Evolutionary conservation across 176 grass and related monocot genomes (phyloP).

Genomic region (Hordeum marinum): DNA sequence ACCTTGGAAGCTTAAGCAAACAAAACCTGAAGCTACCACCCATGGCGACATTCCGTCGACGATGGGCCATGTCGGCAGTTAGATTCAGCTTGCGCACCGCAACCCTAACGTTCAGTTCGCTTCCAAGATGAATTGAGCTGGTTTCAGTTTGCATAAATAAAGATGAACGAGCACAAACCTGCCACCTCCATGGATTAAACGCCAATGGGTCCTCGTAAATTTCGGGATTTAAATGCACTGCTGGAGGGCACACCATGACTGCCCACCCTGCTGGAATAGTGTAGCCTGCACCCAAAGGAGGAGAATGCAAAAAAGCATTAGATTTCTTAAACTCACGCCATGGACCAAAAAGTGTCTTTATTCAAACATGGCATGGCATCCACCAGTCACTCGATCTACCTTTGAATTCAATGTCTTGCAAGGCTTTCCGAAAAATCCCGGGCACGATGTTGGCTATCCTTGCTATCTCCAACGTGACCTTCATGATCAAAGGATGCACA

Average conservation of each 20-base stretch:
- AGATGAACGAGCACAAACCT: slow-evolving; percentile 44
- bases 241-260: slow-evolving; percentile 79
- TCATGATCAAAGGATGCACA: neutral
- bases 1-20: neutral
- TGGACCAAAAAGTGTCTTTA: neutral
- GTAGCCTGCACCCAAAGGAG: slow-evolving; percentile 45
- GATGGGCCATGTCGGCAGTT: neutral
- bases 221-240: slow-evolving; percentile 73
- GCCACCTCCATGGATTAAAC: slow-evolving; percentile 85
- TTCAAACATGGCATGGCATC: neutral
- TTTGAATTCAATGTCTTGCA: slow-evolving; percentile 72
- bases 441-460: slow-evolving; percentile 83
- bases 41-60: neutral
- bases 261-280: slow-evolving; percentile 85
- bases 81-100: neutral
- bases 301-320: neutral
- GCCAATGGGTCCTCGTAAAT: slow-evolving; percentile 72
- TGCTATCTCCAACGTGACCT: slow-evolving; percentile 61
- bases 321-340: neutral
- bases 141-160: slow-evolving; percentile 6
- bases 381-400: slow-evolving; percentile 23
- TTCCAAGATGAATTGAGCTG: neutral
- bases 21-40: neutral
- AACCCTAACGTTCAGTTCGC: neutral
- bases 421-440: slow-evolving; percentile 66